Evolutionary conservation across 2,329 filamentous ascomycete genomes (phyloP).

Genomic region (Alternaria sp.): DNA sequence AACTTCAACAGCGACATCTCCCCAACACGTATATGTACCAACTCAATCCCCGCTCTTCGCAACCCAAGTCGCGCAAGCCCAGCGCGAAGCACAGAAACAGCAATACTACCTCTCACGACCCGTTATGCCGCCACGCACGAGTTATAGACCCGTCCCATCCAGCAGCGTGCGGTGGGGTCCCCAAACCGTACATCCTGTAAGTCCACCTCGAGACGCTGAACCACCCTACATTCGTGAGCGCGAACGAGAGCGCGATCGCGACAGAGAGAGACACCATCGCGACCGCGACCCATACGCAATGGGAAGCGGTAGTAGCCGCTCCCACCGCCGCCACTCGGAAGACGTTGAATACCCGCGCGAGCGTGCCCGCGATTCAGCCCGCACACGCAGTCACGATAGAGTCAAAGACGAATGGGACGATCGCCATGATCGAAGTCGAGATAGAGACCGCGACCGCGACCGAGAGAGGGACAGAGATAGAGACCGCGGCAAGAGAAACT

Average conservation of each 20-base stretch:
- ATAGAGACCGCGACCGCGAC: slow-evolving; percentile 4
- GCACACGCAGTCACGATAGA: slow-evolving; percentile 38
- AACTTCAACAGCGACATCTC: slow-evolving; percentile 23
- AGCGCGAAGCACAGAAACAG: slow-evolving; percentile 32
- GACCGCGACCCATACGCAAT: slow-evolving; percentile 18
- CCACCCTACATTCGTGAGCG: slow-evolving; percentile 24
- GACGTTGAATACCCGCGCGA: slow-evolving; percentile 35
- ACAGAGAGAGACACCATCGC: slow-evolving; percentile 17
- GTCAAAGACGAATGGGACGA: slow-evolving; percentile 36
- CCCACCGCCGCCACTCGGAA: slow-evolving; percentile 31
- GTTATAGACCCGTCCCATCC: slow-evolving; percentile 31
- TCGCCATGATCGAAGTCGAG: slow-evolving; percentile 9
- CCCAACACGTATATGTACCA: slow-evolving; percentile 50
- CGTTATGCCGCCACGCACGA: slow-evolving; percentile 30
- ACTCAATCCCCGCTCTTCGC: slow-evolving; percentile 56
- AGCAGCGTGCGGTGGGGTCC: slow-evolving; percentile 31
- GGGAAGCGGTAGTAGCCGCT: slow-evolving; percentile 14
- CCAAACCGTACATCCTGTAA: slow-evolving; percentile 18
- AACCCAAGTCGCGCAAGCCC: slow-evolving; percentile 51
- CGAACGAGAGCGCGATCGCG: slow-evolving; percentile 24
- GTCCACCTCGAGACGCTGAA: slow-evolving; percentile 30
- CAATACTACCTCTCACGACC: slow-evolving; percentile 42
- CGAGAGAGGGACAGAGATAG: slow-evolving; percentile 4
- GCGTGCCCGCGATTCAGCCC: slow-evolving; percentile 20
- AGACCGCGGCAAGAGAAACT: neutral